Evolutionary conservation across 2,329 filamentous ascomycete species (phyloP).

Genomic region (Anisogramma anomala): DNA sequence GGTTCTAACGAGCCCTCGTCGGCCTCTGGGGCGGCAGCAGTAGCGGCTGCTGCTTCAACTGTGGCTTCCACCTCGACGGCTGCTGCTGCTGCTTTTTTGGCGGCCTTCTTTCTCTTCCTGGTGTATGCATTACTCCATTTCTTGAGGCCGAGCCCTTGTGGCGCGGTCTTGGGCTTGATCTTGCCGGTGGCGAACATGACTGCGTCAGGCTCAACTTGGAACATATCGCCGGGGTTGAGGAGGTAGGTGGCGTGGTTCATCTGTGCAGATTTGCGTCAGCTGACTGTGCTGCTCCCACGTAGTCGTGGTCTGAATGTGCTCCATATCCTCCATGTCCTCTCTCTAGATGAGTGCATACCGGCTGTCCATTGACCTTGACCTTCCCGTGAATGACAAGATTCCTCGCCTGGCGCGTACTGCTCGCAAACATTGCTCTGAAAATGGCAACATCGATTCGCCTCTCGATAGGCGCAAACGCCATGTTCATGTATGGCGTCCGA

Average conservation of each 20-base stretch:
- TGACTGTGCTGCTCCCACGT: background rate
- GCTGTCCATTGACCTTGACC: conserved; percentile 93
- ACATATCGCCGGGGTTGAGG: conserved; percentile 95
- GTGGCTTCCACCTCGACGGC: too few species aligned
- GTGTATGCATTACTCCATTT: conserved; percentile 12
- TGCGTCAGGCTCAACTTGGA: conserved; percentile 81
- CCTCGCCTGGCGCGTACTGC: conserved; percentile 80
- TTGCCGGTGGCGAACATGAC: conserved; percentile 81
- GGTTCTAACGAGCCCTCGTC: conserved; percentile 5
- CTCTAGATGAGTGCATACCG: conserved; percentile 42
- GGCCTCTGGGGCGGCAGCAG: conserved; percentile 2
- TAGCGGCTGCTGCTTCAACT: conserved; percentile 14
- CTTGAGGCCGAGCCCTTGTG: background rate
- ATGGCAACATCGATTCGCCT: conserved; percentile 87
- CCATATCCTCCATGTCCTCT: background rate
- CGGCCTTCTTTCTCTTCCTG: conserved; percentile 13
- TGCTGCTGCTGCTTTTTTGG: too few species aligned
- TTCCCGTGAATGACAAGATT: conserved; percentile 89
- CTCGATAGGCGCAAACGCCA: conserved; percentile 88
- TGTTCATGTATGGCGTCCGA: conserved; percentile 85
- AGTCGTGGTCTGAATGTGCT: background rate
- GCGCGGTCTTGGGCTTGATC: conserved; percentile 38
- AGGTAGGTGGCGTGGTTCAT: conserved; percentile 88
- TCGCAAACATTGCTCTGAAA: conserved; percentile 87
- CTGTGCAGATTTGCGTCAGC: conserved; percentile 32